Percentiles rank a stretch among this genome's conserved stretches.
Conservation (phyloP, 768 basidiomycete genomes). For the Podaxis pistillaris region DNA sequence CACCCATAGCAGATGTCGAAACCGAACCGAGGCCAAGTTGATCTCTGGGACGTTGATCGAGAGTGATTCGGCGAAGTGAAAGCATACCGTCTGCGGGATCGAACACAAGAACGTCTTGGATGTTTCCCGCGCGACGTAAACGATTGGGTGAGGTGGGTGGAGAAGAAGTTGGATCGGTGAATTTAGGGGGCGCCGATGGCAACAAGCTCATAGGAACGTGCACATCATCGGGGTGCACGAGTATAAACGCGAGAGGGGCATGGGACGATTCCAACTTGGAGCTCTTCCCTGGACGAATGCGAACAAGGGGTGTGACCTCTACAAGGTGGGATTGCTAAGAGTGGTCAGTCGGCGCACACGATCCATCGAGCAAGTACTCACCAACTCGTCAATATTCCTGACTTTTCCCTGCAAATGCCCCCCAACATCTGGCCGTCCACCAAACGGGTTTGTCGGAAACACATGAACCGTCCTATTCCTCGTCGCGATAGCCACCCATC, state of each 20-base stretch:
- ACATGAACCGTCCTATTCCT: slow-evolving; percentile 65
- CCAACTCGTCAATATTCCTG: slow-evolving; percentile 46
- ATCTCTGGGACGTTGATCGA: slow-evolving; percentile 38
- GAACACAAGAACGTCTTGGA: slow-evolving; percentile 69
- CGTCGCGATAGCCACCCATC: slow-evolving; percentile 72
- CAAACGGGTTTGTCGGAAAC: slow-evolving; percentile 76
- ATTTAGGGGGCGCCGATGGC: slow-evolving; percentile 18
- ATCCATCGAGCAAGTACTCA: slow-evolving; percentile 28
- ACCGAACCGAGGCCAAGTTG: slow-evolving; percentile 24
- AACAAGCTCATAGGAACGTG: slow-evolving; percentile 39
- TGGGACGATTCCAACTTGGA: background rate
- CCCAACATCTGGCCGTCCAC: slow-evolving; percentile 59
- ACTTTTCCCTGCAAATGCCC: slow-evolving; percentile 64
- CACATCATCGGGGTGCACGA: slow-evolving; percentile 40
- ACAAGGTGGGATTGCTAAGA: slow-evolving; percentile 49
- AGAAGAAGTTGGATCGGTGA: slow-evolving; percentile 19
- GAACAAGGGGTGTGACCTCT: slow-evolving; percentile 53
- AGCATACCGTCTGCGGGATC: slow-evolving; percentile 57
- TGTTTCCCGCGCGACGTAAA: slow-evolving; percentile 38
- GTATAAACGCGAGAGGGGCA: slow-evolving; percentile 54
- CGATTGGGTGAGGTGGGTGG: slow-evolving; percentile 29
- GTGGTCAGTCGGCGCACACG: background rate
- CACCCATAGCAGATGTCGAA: slow-evolving; percentile 32
- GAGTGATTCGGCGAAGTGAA: slow-evolving; percentile 49
- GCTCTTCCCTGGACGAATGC: slow-evolving; percentile 35